phyloP scores from a whole-genome alignment of 345 rosid genomes.

The Ricinus communis region DNA sequence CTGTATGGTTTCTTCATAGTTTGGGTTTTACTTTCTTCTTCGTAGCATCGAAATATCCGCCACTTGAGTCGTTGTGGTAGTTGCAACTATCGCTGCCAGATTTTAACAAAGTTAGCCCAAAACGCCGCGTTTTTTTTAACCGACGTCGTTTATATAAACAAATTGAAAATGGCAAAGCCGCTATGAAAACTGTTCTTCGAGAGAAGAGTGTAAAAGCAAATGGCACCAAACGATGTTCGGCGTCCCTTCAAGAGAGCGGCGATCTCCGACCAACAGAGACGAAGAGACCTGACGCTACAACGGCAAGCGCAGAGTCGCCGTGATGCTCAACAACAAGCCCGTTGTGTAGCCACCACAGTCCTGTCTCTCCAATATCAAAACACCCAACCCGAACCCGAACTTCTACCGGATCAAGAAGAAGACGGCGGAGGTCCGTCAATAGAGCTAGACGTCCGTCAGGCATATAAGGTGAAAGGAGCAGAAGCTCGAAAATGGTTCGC shows the following conservation, averaged over 20 bases:
- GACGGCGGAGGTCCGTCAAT: conserved; percentile 34
- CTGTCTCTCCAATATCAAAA: conserved; percentile 50
- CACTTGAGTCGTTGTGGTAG: conserved; percentile 24
- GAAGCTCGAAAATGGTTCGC: conserved; percentile 88
- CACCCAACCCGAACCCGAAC: conserved; percentile 37
- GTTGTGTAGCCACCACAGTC: conserved; percentile 73
- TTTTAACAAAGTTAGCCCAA: not conserved
- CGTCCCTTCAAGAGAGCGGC: conserved; percentile 84
- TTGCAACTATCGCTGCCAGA: conserved; percentile 10
- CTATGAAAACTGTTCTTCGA: not conserved
- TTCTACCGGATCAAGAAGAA: conserved; percentile 32
- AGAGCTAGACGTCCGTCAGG: conserved; percentile 59
- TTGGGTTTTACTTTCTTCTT: not conserved
- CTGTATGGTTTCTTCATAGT: conserved; percentile 21
- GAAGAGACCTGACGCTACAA: conserved; percentile 72
- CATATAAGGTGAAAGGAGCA: conserved; percentile 70
- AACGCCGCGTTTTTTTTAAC: not conserved
- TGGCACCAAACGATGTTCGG: conserved; percentile 79
- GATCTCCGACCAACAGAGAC: conserved; percentile 88
- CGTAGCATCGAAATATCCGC: conserved; percentile 52
- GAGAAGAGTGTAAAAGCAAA: conserved; percentile 3
- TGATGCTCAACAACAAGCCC: conserved; percentile 83
- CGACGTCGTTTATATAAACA: conserved; percentile 1
- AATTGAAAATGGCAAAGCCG: not conserved
- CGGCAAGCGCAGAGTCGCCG: conserved; percentile 77